These are phyloP conservation scores for Discostella stelligera DNA, from an alignment of 352 stramenopile species.

Conservation along the genomic window DNA sequence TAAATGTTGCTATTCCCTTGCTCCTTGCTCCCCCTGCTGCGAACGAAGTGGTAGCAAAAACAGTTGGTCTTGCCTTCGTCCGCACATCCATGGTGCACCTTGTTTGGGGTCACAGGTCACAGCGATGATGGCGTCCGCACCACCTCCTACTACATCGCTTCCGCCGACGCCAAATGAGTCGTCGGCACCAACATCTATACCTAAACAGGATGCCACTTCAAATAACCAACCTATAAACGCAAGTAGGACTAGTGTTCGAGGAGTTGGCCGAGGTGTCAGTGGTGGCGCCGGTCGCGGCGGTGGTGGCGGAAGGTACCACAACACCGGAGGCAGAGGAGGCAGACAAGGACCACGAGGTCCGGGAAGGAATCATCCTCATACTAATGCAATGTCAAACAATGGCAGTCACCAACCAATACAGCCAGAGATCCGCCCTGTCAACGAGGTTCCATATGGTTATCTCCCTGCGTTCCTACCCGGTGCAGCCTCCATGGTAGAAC, in stretches of 20 bases:
- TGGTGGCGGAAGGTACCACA: background rate
- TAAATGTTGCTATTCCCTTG: background rate
- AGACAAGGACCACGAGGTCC: slow-evolving; percentile 2
- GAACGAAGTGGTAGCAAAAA: too few species aligned
- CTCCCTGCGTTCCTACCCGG: slow-evolving; percentile 82
- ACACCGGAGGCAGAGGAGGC: background rate
- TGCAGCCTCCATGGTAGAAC: slow-evolving; percentile 83
- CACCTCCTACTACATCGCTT: background rate
- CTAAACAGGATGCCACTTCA: background rate
- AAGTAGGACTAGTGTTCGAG: slow-evolving; percentile 1
- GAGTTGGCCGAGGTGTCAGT: slow-evolving; percentile 6
- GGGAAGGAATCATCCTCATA: background rate
- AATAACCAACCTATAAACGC: slow-evolving; percentile 22
- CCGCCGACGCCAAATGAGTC: background rate
- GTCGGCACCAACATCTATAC: background rate
- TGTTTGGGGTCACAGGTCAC: too few species aligned
- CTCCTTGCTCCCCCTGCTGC: too few species aligned
- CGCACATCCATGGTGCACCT: too few species aligned
- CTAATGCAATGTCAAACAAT: background rate
- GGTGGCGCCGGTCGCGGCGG: background rate
- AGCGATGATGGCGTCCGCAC: background rate
- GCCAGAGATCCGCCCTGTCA: slow-evolving; percentile 7
- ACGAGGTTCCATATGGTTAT: slow-evolving; percentile 64
- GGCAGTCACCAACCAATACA: background rate
- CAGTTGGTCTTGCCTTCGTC: too few species aligned